Evolutionary conservation across 192 early-diverging fungal genomes (phyloP).

Genomic region (Coemansia sp.): DNA sequence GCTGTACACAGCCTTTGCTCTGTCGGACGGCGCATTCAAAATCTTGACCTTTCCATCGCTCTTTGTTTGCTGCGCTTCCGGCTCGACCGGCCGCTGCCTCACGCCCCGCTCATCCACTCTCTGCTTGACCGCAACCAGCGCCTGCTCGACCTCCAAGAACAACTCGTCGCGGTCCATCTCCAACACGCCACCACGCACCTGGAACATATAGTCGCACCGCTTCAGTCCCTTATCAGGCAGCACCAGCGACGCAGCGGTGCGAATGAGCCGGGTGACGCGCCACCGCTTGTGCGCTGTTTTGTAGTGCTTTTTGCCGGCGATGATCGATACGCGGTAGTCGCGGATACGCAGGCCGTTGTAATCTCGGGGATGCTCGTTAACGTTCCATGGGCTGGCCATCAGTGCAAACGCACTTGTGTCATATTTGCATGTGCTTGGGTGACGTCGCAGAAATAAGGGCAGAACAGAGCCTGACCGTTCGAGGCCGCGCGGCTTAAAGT

Average conservation of each 20-base stretch:
- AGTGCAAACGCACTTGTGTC: constrained; percentile 15
- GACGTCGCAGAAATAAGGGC: constrained; percentile 5
- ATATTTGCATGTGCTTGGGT: constrained; percentile 2
- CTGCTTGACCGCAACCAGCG: constrained; percentile 17
- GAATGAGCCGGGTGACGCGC: constrained; percentile 27
- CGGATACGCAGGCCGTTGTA: constrained; percentile 44
- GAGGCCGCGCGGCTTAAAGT: constrained; percentile 47
- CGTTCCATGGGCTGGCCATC: constrained; percentile 34
- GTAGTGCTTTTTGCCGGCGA: constrained; percentile 40
- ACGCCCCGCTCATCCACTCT: background rate
- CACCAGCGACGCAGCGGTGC: constrained; percentile 32
- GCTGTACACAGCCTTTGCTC: background rate
- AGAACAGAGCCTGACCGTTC: constrained; percentile 2
- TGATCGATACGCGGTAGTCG: constrained; percentile 40
- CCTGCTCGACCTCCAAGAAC: constrained; percentile 28
- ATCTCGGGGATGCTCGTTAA: constrained; percentile 43
- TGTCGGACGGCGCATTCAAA: constrained; percentile 5
- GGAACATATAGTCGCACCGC: constrained; percentile 45
- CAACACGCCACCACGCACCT: constrained; percentile 18
- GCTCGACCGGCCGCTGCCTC: constrained; percentile 4
- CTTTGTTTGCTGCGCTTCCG: background rate
- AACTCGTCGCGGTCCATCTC: constrained; percentile 35
- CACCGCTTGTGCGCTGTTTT: constrained; percentile 42
- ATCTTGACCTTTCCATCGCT: constrained; percentile 7
- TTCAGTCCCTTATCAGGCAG: constrained; percentile 46